Conservation (phyloP, 208 protist species). For the Leishmania arabica region DNA sequence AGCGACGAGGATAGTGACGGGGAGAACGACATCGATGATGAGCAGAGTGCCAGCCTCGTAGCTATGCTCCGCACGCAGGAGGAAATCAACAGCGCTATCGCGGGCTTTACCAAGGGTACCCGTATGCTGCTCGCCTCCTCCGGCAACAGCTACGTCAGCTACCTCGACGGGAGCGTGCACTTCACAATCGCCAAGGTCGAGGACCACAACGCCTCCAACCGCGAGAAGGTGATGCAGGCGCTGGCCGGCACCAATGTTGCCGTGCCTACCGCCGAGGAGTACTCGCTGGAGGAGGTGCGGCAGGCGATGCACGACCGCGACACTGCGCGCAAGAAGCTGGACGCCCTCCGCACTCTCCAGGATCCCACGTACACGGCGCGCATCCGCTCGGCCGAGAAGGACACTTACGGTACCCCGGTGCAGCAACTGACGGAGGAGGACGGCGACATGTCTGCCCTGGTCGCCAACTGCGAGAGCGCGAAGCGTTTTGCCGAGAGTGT, state of each 20-base stretch:
- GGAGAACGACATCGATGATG: constrained; percentile 35
- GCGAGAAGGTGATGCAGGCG: constrained; percentile 30
- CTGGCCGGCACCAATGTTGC: constrained; percentile 29
- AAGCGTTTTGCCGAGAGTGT: constrained; percentile 25
- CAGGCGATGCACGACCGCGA: constrained; percentile 31
- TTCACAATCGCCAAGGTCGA: constrained; percentile 28
- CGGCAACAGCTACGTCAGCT: constrained; percentile 55
- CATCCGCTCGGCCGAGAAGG: constrained; percentile 52
- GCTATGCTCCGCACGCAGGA: constrained; percentile 33
- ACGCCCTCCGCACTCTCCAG: constrained; percentile 41
- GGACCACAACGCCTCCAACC: constrained; percentile 47
- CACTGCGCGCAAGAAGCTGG: constrained; percentile 57
- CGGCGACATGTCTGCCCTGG: constrained; percentile 33
- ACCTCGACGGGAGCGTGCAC: constrained; percentile 74
- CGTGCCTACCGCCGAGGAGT: constrained; percentile 45
- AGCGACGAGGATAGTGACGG: constrained; percentile 50
- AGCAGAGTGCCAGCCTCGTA: constrained; percentile 32
- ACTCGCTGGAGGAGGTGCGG: constrained; percentile 36
- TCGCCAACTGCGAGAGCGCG: constrained; percentile 29
- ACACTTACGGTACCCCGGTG: constrained; percentile 29
- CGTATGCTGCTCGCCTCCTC: constrained; percentile 35
- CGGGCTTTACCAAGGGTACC: constrained; percentile 36
- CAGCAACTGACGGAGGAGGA: constrained; percentile 37
- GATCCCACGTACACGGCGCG: constrained; percentile 52
- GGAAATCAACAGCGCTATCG: constrained; percentile 38